phyloP scores from a whole-genome alignment of 2,329 filamentous ascomycete species.

The Sclerotinia trifoliorum region DNA sequence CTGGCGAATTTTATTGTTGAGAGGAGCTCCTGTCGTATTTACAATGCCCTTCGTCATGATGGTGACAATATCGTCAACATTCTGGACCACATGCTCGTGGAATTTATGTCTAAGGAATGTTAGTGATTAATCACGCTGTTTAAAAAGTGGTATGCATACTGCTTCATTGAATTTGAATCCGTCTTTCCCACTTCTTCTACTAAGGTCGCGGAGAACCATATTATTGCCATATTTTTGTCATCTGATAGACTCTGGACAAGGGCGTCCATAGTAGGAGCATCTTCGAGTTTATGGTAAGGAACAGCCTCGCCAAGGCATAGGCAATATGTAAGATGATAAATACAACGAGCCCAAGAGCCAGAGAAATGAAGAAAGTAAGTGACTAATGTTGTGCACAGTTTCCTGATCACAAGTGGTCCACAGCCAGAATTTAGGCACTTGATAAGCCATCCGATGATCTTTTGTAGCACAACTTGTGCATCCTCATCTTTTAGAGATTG shows the following conservation, averaged over 20 bases:
- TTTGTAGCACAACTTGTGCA: constrained; percentile 57
- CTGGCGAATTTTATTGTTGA: constrained; percentile 47
- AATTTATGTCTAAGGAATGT: constrained; percentile 42
- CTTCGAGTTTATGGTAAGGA: constrained; percentile 49
- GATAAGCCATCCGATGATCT: constrained; percentile 63
- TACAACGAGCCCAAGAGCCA: constrained; percentile 62
- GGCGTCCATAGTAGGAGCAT: constrained; percentile 45
- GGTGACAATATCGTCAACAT: constrained; percentile 50
- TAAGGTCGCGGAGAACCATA: constrained; percentile 64
- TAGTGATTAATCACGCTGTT: constrained; percentile 20
- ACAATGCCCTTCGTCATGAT: constrained; percentile 46
- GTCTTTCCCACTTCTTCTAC: constrained; percentile 68
- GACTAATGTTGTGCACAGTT: constrained; percentile 74
- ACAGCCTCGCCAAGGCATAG: constrained; percentile 50
- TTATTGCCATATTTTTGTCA: constrained; percentile 53
- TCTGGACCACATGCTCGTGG: constrained; percentile 52
- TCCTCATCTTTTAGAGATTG: constrained; percentile 55
- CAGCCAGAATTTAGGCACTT: constrained; percentile 52
- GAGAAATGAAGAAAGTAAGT: constrained; percentile 74
- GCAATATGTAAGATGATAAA: constrained; percentile 62
- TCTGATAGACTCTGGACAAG: constrained; percentile 49
- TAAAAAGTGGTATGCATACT: constrained; percentile 43
- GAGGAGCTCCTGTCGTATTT: constrained; percentile 41
- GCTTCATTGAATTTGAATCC: constrained; percentile 59
- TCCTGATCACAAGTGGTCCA: constrained; percentile 64